Evolutionary conservation across 2,329 filamentous ascomycete species (phyloP).

Genomic region (Zelopaecilomyces penicillatus): DNA sequence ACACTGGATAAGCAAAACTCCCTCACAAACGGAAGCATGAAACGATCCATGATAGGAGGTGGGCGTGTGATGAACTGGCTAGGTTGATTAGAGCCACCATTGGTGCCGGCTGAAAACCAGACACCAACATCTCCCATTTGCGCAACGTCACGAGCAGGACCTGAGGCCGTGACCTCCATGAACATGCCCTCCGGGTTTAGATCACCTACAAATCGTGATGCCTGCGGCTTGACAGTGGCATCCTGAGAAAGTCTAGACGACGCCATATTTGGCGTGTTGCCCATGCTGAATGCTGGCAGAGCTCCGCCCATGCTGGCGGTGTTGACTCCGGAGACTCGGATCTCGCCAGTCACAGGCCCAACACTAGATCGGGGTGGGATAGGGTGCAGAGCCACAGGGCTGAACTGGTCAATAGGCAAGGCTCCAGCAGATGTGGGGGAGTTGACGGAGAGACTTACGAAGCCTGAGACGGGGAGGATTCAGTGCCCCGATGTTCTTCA

Average conservation of each 20-base stretch:
- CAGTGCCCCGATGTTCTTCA: conserved; percentile 17
- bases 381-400: conserved; percentile 5
- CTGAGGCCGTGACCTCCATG: conserved; percentile 40
- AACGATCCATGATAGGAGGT: conserved; percentile 31
- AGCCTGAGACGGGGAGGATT: conserved; percentile 21
- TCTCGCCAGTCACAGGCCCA: conserved; percentile 1
- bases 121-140: conserved; percentile 47
- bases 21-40: conserved; percentile 34
- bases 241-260: background rate
- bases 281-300: background rate
- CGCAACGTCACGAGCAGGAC: conserved; percentile 25
- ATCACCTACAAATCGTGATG: conserved; percentile 48
- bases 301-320: background rate
- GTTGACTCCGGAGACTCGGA: background rate
- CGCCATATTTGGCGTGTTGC: background rate
- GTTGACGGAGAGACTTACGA: conserved; percentile 16
- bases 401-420: background rate
- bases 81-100: conserved; percentile 16
- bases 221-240: conserved; percentile 17
- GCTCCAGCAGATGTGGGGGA: background rate
- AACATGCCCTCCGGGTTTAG: conserved; percentile 54
- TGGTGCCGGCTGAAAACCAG: conserved; percentile 34
- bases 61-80: conserved; percentile 31
- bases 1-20: conserved; percentile 39
- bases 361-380: conserved; percentile 1